A percentile compares a stretch with the other conserved stretches of the same genome.
These are phyloP conservation scores for Oldenlandia corymbosa DNA, from an alignment of 257 asterid genomes.

Conservation along the genomic window DNA sequence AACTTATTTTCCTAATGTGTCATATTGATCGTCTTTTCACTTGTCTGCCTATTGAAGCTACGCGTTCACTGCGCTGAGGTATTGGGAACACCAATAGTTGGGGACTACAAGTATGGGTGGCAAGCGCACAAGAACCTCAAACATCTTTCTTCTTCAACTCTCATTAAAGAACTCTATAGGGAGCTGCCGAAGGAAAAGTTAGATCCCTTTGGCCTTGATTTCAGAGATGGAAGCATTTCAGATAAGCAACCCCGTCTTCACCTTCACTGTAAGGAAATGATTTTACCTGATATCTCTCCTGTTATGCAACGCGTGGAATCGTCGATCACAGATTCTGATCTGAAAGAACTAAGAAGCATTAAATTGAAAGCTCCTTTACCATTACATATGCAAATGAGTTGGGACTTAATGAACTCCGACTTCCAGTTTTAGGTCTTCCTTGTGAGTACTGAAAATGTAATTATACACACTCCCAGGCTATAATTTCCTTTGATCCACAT, in stretches of 20 bases:
- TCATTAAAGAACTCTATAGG: conserved; percentile 14
- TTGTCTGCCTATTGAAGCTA: conserved; percentile 36
- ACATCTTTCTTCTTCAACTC: conserved; percentile 25
- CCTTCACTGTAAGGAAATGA: conserved; percentile 85
- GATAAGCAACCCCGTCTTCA: conserved; percentile 68
- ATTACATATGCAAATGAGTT: conserved; percentile 78
- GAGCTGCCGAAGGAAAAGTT: conserved; percentile 17
- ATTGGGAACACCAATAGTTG: conserved; percentile 94
- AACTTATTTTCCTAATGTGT: not conserved
- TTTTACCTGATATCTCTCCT: conserved; percentile 58
- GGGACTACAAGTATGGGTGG: conserved; percentile 95
- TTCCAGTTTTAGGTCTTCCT: no score
- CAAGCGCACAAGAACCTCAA: conserved; percentile 70
- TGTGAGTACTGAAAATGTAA: not conserved
- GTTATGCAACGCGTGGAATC: conserved; percentile 37
- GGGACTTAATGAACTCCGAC: conserved; percentile 43
- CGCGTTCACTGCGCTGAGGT: conserved; percentile 96
- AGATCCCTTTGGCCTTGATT: conserved; percentile 34
- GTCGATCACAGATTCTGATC: conserved; percentile 27
- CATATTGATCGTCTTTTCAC: conserved; percentile 5
- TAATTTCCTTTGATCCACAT: no score
- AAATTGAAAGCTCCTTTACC: conserved; percentile 62
- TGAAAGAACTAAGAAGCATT: conserved; percentile 31
- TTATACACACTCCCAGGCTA: no score
- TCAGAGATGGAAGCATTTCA: conserved; percentile 55